phyloP scores from a whole-genome alignment of 140 eudicot genomes.

The Senecio squalidus region DNA sequence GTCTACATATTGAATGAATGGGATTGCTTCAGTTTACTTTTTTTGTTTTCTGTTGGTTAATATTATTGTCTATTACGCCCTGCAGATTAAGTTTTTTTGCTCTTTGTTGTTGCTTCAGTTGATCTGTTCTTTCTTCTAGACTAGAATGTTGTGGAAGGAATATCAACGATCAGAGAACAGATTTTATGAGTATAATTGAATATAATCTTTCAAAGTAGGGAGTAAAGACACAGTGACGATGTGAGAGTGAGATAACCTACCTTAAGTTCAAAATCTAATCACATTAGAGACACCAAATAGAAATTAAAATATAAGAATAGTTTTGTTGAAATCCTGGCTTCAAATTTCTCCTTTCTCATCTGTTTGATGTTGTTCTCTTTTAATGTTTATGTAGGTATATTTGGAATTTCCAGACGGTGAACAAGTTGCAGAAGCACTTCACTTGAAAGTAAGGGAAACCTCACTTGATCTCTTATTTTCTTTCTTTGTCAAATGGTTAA shows the following conservation, averaged over 20 bases:
- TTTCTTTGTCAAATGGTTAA: conserved; percentile 8
- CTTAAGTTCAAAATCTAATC: not conserved
- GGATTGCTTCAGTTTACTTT: not conserved
- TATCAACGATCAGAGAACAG: not conserved
- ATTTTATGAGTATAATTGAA: not conserved
- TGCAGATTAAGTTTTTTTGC: not conserved
- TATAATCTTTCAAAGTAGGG: not conserved
- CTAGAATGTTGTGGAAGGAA: not conserved
- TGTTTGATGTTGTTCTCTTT: conserved; percentile 10
- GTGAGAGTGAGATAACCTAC: not conserved
- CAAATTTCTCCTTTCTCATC: not conserved
- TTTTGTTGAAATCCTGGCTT: no score
- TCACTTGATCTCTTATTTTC: not conserved
- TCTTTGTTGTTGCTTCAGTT: not conserved
- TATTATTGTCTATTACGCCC: not conserved
- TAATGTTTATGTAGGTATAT: conserved; percentile 56
- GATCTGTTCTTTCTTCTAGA: not conserved
- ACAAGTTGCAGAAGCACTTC: conserved; percentile 73
- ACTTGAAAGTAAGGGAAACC: conserved; percentile 45
- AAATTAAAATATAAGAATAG: not conserved
- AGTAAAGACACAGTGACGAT: not conserved
- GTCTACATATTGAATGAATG: not conserved
- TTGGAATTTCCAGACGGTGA: conserved; percentile 83
- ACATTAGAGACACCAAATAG: not conserved
- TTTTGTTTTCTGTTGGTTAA: not conserved